Evolutionary conservation across 148 eudicot species (phyloP).

Genomic region (Rhododendron griersonianum): DNA sequence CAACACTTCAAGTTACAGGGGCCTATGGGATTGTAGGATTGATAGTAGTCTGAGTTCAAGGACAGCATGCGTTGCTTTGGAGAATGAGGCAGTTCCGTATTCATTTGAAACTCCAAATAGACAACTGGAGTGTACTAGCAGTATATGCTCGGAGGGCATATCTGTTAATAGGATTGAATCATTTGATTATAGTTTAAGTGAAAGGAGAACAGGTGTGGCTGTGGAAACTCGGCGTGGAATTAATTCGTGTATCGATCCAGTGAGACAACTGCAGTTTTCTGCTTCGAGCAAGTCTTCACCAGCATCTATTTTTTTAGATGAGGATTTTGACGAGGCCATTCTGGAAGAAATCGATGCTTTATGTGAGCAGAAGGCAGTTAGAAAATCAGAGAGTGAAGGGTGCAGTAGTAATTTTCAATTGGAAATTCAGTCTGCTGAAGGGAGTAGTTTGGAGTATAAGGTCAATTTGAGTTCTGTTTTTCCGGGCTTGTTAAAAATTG

Average conservation of each 20-base stretch:
- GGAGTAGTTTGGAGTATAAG: constrained; percentile 17
- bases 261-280: constrained; percentile 17
- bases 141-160: constrained; percentile 6
- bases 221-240: constrained; percentile 13
- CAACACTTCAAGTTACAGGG: constrained; percentile 3
- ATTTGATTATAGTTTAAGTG: constrained; percentile 11
- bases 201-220: neutral
- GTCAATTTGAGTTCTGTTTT: constrained; percentile 15
- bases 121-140: constrained; percentile 4
- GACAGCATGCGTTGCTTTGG: neutral
- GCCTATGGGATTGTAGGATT: neutral
- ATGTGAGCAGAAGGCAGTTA: constrained; percentile 44
- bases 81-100: constrained; percentile 8
- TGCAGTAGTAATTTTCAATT: constrained; percentile 11
- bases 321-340: constrained; percentile 62
- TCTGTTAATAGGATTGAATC: constrained; percentile 8
- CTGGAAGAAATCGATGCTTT: constrained; percentile 71
- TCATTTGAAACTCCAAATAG: constrained; percentile 14
- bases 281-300: constrained; percentile 22
- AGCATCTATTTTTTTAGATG: constrained; percentile 37
- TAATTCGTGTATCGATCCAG: constrained; percentile 25
- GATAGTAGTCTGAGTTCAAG: neutral
- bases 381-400: constrained; percentile 18
- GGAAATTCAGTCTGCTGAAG: constrained; percentile 15
- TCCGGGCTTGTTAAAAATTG: constrained; percentile 21